These are phyloP conservation scores for Zizania latifolia DNA, from an alignment of 176 grass and related monocot species.

Conservation along the genomic window DNA sequence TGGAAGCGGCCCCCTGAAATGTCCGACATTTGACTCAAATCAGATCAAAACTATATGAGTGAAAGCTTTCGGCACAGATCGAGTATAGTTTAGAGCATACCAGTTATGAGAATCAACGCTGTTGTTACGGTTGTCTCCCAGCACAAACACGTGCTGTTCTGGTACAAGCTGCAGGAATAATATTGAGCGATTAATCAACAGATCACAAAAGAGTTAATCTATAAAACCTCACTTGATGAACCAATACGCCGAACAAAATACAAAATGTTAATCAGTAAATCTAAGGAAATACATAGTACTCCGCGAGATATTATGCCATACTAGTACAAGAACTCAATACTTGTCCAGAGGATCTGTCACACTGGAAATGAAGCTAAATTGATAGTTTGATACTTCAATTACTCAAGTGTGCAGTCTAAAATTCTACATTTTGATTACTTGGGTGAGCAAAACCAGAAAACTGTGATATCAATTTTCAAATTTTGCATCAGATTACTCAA, in stretches of 20 bases:
- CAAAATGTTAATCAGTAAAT: background rate
- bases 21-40: background rate
- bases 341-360: background rate
- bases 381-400: conserved; percentile 2
- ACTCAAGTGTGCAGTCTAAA: background rate
- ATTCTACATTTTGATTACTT: background rate
- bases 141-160: conserved; percentile 71
- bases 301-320: background rate
- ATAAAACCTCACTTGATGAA: background rate
- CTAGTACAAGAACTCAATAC: background rate
- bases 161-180: conserved; percentile 60
- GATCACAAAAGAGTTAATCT: background rate
- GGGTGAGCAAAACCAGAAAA: background rate
- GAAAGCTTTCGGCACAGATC: background rate
- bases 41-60: background rate
- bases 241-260: background rate
- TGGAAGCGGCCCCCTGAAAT: conserved; percentile 77
- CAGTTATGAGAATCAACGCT: conserved; percentile 89
- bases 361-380: background rate
- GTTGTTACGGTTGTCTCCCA: conserved; percentile 96
- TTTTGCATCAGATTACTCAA: background rate
- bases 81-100: conserved; percentile 34
- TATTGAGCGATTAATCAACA: background rate
- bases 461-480: background rate
- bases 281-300: background rate